A percentile compares a stretch with the other conserved stretches of the same genome.
Conservation (phyloP, 169 alveolate species). For the Plasmodium yoelii region DNA sequence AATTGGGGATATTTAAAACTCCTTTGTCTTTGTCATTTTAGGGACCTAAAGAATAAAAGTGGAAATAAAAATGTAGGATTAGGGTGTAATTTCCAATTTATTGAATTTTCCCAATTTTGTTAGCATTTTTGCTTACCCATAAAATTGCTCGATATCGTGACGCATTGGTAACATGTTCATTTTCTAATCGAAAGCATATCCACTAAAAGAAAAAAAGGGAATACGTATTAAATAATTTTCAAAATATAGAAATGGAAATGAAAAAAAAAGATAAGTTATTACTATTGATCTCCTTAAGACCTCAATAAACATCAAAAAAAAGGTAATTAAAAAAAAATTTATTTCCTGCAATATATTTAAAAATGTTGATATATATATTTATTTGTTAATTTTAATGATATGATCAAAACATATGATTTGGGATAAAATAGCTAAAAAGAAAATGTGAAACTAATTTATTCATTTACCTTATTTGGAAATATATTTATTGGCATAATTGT, state of each 20-base stretch:
- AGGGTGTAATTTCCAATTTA: neutral
- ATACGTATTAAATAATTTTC: neutral
- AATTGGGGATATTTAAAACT: slow-evolving; percentile 13
- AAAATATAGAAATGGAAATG: neutral
- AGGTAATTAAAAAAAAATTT: slow-evolving; percentile 40
- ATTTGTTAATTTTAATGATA: too few species aligned
- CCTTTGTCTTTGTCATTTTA: slow-evolving; percentile 32
- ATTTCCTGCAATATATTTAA: slow-evolving; percentile 20
- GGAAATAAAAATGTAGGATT: neutral
- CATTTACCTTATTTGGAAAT: slow-evolving; percentile 65
- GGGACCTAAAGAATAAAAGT: slow-evolving; percentile 26
- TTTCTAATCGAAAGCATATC: slow-evolving; percentile 88
- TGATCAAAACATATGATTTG: too few species aligned
- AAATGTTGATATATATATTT: too few species aligned
- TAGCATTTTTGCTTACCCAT: slow-evolving; percentile 81
- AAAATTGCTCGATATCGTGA: slow-evolving; percentile 87
- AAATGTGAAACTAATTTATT: neutral
- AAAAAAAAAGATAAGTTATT: neutral
- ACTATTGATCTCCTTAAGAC: slow-evolving; percentile 68
- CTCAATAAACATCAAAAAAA: slow-evolving; percentile 62
- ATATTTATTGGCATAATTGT: slow-evolving; percentile 84
- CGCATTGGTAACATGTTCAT: slow-evolving; percentile 90
- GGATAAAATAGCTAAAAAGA: too few species aligned
- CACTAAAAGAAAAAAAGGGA: slow-evolving; percentile 77
- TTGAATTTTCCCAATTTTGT: slow-evolving; percentile 23